phyloP scores from a whole-genome alignment of 2,329 filamentous ascomycete genomes.

The Colletotrichum tropicale region DNA sequence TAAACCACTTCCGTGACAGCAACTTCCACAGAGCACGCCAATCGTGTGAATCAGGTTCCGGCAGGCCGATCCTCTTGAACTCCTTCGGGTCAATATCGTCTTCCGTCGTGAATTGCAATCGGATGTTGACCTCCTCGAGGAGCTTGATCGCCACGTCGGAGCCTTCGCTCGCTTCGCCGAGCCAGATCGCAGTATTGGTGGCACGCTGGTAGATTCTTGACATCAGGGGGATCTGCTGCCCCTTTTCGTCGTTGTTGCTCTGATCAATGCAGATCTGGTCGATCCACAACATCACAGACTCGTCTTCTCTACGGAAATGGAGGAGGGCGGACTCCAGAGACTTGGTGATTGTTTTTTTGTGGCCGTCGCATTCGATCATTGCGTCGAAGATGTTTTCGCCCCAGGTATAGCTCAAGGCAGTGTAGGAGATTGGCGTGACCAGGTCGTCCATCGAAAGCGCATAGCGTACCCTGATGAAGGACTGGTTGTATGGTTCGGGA shows the following conservation, averaged over 20 bases:
- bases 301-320: not conserved
- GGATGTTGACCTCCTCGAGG: not conserved
- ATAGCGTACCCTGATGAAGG: not conserved
- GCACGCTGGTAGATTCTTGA: slow-evolving; percentile 7
- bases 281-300: slow-evolving; percentile 10
- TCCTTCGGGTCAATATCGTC: not conserved
- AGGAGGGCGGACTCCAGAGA: not conserved
- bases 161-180: slow-evolving; percentile 23
- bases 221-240: slow-evolving; percentile 19
- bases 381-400: not conserved
- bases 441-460: not conserved
- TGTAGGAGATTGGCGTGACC: not conserved
- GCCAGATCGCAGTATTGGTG: slow-evolving; percentile 15
- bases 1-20: slow-evolving; percentile 5
- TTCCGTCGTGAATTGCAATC: not conserved
- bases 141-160: slow-evolving; percentile 24
- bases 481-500: not conserved
- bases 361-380: not conserved
- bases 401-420: slow-evolving; percentile 1
- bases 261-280: slow-evolving; percentile 23
- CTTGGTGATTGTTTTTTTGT: not conserved
- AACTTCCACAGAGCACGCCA: not conserved
- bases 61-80: not conserved
- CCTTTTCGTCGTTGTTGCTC: slow-evolving; percentile 4
- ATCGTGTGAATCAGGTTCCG: not conserved